Conservation (phyloP, 805 yeast species). For the Candida silvicultrix region DNA sequence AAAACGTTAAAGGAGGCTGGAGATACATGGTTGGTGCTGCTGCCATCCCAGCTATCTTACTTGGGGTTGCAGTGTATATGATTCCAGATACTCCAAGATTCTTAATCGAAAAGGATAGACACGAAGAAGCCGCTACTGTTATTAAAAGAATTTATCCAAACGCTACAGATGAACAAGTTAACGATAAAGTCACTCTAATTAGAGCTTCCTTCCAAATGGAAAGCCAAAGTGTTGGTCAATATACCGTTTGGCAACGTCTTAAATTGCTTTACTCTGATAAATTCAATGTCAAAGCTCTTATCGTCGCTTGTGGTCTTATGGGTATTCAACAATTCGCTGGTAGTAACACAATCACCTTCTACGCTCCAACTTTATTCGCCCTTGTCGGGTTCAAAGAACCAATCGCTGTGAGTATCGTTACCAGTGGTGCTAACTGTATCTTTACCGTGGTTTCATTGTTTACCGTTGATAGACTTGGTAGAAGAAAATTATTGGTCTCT, state of each 20-base stretch:
- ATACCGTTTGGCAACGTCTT: not conserved
- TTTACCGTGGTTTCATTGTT: slow-evolving; percentile 49
- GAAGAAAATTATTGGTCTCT: slow-evolving; percentile 34
- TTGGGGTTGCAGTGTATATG: slow-evolving; percentile 29
- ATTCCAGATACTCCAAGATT: slow-evolving; percentile 50
- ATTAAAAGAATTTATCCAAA: slow-evolving; percentile 38
- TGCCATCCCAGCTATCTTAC: slow-evolving; percentile 35
- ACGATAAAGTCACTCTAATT: slow-evolving; percentile 39
- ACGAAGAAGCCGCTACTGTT: slow-evolving; percentile 33
- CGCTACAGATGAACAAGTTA: slow-evolving; percentile 35
- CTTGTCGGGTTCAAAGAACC: slow-evolving; percentile 47
- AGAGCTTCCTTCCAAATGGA: slow-evolving; percentile 31
- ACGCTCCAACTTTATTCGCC: slow-evolving; percentile 50
- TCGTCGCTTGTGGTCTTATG: slow-evolving; percentile 46
- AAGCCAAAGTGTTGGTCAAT: slow-evolving; percentile 3
- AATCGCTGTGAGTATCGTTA: slow-evolving; percentile 46
- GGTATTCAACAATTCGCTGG: slow-evolving; percentile 58
- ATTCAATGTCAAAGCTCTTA: slow-evolving; percentile 32
- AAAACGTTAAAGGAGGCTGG: slow-evolving; percentile 27
- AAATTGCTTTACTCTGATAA: slow-evolving; percentile 6
- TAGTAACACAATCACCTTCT: slow-evolving; percentile 57
- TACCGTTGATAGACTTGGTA: slow-evolving; percentile 46
- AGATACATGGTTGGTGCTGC: slow-evolving; percentile 32
- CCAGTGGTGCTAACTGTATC: slow-evolving; percentile 48
- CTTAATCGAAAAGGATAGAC: slow-evolving; percentile 27